Evolutionary conservation across 176 grass and related monocot genomes (phyloP).

Genomic region (sorghum (Sorghum bicolor)): Sorghum_bicolor_NCBIv3 NC_012875.2:50232001-50232500

Average conservation of each 20-base stretch:
- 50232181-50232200: slow-evolving; percentile 85
- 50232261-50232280: slow-evolving; percentile 4
- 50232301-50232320: background rate
- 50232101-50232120: background rate
- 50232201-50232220: slow-evolving; percentile 88
- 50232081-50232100: background rate
- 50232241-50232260: slow-evolving; percentile 5
- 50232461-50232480: slow-evolving; percentile 81
- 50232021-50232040: background rate
- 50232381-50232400: background rate
- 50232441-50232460: slow-evolving; percentile 71
- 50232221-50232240: slow-evolving; percentile 84
- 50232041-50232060: background rate
- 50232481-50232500: slow-evolving; percentile 63
- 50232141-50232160: background rate
- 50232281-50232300: background rate
- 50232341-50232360: background rate
- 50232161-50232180: slow-evolving; percentile 95
- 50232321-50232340: background rate
- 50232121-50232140: background rate
- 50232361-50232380: background rate
- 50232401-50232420: background rate
- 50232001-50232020: background rate
- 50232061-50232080: background rate
- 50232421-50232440: background rate